Evolutionary conservation across 371 early-diverging fungal species (phyloP), one percentile per base, ranked within the genome.

Genomic region (Batkoa obscura): DNA sequence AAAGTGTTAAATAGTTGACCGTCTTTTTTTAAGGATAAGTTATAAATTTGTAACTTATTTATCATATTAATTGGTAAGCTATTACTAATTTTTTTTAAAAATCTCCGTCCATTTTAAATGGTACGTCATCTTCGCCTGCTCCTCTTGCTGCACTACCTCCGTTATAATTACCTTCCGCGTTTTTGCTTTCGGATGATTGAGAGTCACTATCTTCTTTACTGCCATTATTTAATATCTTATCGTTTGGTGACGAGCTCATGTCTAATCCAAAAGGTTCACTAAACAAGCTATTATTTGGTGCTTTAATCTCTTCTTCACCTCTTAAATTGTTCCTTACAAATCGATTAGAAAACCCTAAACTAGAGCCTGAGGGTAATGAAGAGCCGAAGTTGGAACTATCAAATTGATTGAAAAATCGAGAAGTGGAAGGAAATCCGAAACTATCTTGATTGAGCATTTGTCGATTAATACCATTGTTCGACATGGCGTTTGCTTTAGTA

Each of bases 251-350:
- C 8, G 5, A 17, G 15, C 64, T 85, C 30, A 87, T 87, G 87
- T 88, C 86, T 62, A 86, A 88, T n/a, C 83, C 84, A 8, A 5
- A 17, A 4, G 53, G 39, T 5, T 53, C 39, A 38, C 35, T 37
- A 10, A 38, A 53, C 23, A 37, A 38, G 4, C 53, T 38, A 9
- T 45, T 45, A 23, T 45, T 45, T 3, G 39, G 53, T 36, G n/a
- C 17, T 6, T 6, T 6, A 10, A n/a, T 38, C 32, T 2, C 41
- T 9, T 41, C 13, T 8, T 5, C 23, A 30, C 5, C 47, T 30
- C 23, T 38, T 13, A 15, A 15, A 2, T 38, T 30, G 12, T 53
- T 6, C 4, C 12, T n/a, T 36, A 36, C 17, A 3, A 23, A 3
- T 3, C 15, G 38, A 33, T 2, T 38, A 17, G 53, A 38, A 34